Evolutionary conservation across 495 filamentous ascomycete genomes (phyloP).

Genomic region (Hypoxylon lienhwacheense): DNA sequence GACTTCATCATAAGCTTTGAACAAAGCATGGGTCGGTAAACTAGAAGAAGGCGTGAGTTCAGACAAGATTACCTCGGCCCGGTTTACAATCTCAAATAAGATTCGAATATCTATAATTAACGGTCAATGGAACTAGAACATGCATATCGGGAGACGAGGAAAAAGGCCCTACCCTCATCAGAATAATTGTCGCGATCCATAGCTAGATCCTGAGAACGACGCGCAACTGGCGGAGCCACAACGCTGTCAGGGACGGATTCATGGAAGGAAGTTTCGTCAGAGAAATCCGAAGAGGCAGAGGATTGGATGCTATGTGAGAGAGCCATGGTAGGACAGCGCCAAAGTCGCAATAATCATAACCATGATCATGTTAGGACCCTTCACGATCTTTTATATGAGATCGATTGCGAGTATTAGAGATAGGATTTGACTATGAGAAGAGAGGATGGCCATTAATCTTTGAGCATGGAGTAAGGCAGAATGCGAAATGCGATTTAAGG

Average conservation of each 20-base stretch:
- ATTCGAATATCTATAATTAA: slow-evolving; percentile 73
- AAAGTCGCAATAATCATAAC: background rate
- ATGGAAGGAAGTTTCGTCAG: slow-evolving; percentile 9
- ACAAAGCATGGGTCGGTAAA: slow-evolving; percentile 76
- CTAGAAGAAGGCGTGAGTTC: slow-evolving; percentile 60
- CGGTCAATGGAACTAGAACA: slow-evolving; percentile 25
- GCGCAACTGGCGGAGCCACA: slow-evolving; percentile 10
- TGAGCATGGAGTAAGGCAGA: too few relatives aligned
- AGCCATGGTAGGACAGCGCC: slow-evolving; percentile 19
- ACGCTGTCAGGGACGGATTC: slow-evolving; percentile 12
- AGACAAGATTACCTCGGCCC: slow-evolving; percentile 63
- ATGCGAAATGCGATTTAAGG: too few relatives aligned
- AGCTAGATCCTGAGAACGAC: slow-evolving; percentile 2
- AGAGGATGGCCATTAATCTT: too few relatives aligned
- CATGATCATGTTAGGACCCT: slow-evolving; percentile 17
- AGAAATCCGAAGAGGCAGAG: slow-evolving; percentile 19
- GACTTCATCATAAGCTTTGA: slow-evolving; percentile 74
- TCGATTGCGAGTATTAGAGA: too few relatives aligned
- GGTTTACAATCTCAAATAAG: slow-evolving; percentile 72
- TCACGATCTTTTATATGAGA: too few relatives aligned
- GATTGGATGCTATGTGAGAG: slow-evolving; percentile 17
- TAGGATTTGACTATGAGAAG: too few relatives aligned
- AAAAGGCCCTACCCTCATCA: slow-evolving; percentile 69
- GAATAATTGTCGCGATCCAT: slow-evolving; percentile 47
- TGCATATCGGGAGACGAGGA: background rate